Percentiles rank a stretch among this genome's conserved stretches.
Conservation (phyloP, 2,329 filamentous ascomycete genomes). For the Didymella segeticola region DNA sequence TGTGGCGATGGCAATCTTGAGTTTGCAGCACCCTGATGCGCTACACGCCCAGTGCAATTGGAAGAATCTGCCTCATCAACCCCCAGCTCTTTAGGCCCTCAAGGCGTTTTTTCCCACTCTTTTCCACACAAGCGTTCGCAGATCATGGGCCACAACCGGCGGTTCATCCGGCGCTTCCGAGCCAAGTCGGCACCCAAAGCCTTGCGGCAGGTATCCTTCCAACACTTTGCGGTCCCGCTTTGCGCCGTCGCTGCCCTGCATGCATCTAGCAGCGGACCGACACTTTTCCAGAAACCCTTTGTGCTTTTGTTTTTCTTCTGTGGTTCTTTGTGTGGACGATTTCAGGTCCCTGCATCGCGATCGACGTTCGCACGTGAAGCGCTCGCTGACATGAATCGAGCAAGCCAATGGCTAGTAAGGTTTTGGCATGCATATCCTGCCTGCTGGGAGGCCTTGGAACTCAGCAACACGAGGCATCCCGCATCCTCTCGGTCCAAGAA, state of each 20-base stretch:
- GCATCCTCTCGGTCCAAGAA: not conserved
- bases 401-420: not conserved
- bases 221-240: not conserved
- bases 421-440: not conserved
- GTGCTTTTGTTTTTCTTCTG: not conserved
- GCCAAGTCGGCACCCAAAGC: not conserved
- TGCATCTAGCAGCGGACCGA: not conserved
- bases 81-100: not conserved
- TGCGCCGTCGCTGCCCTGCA: slow-evolving; percentile 1
- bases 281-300: not conserved
- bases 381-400: not conserved
- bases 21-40: too few species aligned
- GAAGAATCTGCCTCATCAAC: not conserved
- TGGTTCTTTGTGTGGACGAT: not conserved
- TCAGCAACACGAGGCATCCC: not conserved
- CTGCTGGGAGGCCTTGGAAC: not conserved
- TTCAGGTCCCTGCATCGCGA: not conserved
- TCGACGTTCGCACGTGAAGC: not conserved
- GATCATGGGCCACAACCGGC: not conserved
- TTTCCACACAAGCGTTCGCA: not conserved
- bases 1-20: too few species aligned
- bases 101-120: not conserved
- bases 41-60: too few species aligned
- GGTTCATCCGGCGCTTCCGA: not conserved
- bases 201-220: too few species aligned